phyloP scores from a whole-genome alignment of 2,329 filamentous ascomycete genomes.

The Alternaria hordeiaustralica region DNA sequence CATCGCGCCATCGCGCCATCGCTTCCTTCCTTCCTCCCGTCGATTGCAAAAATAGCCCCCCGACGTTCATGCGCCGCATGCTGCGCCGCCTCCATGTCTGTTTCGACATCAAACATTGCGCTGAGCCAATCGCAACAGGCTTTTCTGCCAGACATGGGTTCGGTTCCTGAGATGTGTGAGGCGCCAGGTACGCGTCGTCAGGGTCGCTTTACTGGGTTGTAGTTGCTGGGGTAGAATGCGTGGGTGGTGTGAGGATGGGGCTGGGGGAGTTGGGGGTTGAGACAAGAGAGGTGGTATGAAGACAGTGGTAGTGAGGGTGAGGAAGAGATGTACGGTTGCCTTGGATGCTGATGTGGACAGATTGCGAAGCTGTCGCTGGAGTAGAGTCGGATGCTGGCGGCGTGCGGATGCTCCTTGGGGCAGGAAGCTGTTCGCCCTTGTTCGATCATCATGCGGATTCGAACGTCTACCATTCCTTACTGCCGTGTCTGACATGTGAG shows the following conservation, averaged over 20 bases:
- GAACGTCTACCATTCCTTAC: background rate
- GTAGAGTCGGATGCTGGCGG: accelerated
- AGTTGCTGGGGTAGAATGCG: background rate
- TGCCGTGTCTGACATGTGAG: background rate
- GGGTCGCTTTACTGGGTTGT: background rate
- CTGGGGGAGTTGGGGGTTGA: background rate
- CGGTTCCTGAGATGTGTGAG: background rate
- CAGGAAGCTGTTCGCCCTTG: background rate
- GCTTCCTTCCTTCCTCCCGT: background rate
- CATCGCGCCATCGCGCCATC: background rate
- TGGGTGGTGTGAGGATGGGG: background rate
- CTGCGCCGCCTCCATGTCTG: conserved; percentile 22
- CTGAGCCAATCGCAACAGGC: conserved; percentile 4
- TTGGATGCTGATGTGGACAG: background rate
- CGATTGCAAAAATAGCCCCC: conserved; percentile 24
- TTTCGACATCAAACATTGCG: conserved; percentile 11
- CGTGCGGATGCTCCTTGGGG: background rate
- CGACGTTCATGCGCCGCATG: conserved; percentile 11
- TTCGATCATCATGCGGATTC: background rate
- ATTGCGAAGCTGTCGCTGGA: background rate
- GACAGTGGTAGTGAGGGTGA: background rate
- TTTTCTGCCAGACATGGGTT: conserved; percentile 31
- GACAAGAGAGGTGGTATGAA: background rate
- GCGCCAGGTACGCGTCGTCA: background rate
- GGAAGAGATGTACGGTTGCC: background rate